phyloP scores from a whole-genome alignment of 1,284 basidiomycete genomes.

The Austropuccinia psidii region DNA sequence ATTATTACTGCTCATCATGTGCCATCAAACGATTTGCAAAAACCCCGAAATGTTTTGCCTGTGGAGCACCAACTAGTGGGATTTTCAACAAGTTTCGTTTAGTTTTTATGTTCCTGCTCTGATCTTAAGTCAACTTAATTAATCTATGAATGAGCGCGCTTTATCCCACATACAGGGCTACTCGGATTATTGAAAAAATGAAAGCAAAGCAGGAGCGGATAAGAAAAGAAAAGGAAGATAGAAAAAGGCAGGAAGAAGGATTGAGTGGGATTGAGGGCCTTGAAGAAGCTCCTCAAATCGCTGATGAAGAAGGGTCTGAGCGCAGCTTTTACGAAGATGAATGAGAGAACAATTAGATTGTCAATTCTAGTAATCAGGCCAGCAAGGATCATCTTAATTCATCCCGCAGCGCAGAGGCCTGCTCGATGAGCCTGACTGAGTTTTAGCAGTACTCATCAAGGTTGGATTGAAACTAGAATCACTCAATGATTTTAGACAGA shows the following conservation, averaged over 20 bases:
- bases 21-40: slow-evolving; percentile 87
- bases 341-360: too few relatives aligned
- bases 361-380: too few relatives aligned
- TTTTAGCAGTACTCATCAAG: too few relatives aligned
- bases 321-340: slow-evolving; percentile 34
- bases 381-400: too few relatives aligned
- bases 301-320: slow-evolving; percentile 20
- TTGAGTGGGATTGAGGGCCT: slow-evolving; percentile 29
- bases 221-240: slow-evolving; percentile 15
- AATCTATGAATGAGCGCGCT: neutral
- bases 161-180: neutral
- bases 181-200: slow-evolving; percentile 31
- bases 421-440: too few relatives aligned
- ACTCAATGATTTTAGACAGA: too few relatives aligned
- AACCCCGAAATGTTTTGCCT: slow-evolving; percentile 93
- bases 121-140: neutral
- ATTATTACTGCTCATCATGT: slow-evolving; percentile 83
- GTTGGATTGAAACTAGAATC: too few relatives aligned
- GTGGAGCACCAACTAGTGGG: slow-evolving; percentile 81
- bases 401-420: too few relatives aligned
- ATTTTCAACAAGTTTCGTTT: slow-evolving; percentile 88
- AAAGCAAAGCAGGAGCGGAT: slow-evolving; percentile 29
- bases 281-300: slow-evolving; percentile 1
- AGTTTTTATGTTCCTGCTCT: slow-evolving; percentile 46
- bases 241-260: neutral